Evolutionary conservation across 257 asterid species (phyloP), one percentile per base, ranked within the genome.

Genomic region (Avicennia marina): DNA sequence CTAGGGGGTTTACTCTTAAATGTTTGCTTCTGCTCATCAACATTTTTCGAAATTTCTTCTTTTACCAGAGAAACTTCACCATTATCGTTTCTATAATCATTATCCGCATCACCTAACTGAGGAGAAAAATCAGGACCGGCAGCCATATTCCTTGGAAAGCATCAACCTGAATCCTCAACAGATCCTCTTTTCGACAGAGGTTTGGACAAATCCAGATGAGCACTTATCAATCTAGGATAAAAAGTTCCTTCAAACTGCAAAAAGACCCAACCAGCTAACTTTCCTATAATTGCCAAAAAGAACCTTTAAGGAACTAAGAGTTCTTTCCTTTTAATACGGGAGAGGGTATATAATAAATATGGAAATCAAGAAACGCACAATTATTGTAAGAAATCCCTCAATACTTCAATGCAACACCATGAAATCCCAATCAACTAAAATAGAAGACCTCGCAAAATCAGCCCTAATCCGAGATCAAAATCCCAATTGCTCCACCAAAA

Each of bases 81-180:
- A 58, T 56, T 70, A 39, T 75, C 72, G 64, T 69, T 64, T 58
- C 63, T 70, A 57, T 67, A 67, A 50, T 62, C 60, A 60, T 63
- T 68, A 45, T 60, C 65, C 16, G 56, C 52, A 47, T 58, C 52
- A 59, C 58, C 52, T 11, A 71, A 69, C 55, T 70, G 72, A 33
- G 72, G 72, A 20, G 89, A 69, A 64, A 59, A 64, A 67, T 86
- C 81, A 59, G 84, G 55, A 44, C 74, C 83, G n/a, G 81, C 90
- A 38, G 95, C 86, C 95, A 87, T 87, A 71, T 57, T 69, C 63
- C 74, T 71, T 64, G 60, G 24, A 60, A 60, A 71, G 65, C 82
- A 75, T 71, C 52, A 73, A 77, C 65, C 60, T 26, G 3, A 38
- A 38, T 43, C 13, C 65, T 56, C 56, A 59, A 56, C 36, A 42